Conservation (phyloP, 2,329 filamentous ascomycete species). For the Tolypocladium album region DNA sequence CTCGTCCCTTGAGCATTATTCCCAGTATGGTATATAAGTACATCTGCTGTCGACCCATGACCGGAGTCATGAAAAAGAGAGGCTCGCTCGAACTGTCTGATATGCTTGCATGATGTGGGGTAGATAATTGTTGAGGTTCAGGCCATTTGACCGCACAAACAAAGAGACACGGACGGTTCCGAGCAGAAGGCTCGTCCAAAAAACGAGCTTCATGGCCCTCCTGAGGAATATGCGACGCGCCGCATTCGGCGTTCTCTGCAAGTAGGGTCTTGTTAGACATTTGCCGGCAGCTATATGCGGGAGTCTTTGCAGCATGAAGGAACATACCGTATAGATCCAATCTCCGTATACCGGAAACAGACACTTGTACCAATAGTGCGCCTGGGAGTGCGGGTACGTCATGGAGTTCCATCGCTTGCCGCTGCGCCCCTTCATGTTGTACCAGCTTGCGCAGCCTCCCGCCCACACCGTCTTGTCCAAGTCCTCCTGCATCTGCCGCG, state of each 20-base stretch:
- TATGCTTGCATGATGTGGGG: background rate
- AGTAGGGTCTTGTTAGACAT: background rate
- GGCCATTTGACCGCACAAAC: background rate
- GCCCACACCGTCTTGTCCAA: constrained; percentile 23
- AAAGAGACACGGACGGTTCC: background rate
- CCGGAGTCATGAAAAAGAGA: background rate
- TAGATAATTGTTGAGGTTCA: background rate
- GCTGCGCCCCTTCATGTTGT: constrained; percentile 12
- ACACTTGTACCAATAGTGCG: constrained; percentile 22
- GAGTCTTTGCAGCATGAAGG: background rate
- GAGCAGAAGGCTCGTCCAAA: constrained; percentile 2
- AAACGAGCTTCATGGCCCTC: background rate
- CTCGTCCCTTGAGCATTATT: background rate
- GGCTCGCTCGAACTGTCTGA: background rate
- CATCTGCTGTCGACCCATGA: background rate
- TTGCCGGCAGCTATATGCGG: background rate
- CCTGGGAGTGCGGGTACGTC: constrained; percentile 24
- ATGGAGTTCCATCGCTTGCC: constrained; percentile 21
- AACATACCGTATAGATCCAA: constrained; percentile 20
- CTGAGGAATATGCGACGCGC: background rate
- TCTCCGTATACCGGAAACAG: constrained; percentile 23
- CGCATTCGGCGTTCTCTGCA: background rate
- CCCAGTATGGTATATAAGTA: background rate
- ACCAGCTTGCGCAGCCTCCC: constrained; percentile 26
- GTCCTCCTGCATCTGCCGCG: constrained; percentile 18